phyloP scores from a whole-genome alignment of 1,284 basidiomycete genomes.

The Boletus sp. region DNA sequence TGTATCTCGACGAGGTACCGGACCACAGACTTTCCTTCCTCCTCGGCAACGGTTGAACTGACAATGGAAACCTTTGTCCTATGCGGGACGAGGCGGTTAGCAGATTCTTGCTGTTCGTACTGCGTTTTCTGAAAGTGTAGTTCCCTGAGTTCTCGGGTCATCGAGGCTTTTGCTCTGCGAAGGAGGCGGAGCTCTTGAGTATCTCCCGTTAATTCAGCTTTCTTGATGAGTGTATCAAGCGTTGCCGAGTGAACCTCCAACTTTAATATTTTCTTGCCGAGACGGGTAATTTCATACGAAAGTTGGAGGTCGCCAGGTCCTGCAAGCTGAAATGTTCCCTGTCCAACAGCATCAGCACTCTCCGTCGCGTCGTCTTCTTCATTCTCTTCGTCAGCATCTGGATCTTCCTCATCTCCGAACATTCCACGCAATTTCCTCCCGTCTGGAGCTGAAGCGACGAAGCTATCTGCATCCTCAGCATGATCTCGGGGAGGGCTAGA shows the following conservation, averaged over 20 bases:
- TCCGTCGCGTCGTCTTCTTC: conserved; percentile 42
- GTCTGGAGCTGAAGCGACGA: conserved; percentile 6
- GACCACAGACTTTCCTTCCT: conserved; percentile 85
- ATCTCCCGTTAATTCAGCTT: conserved; percentile 92
- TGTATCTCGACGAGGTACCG: conserved; percentile 91
- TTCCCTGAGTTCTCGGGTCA: conserved; percentile 80
- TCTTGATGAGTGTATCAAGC: conserved; percentile 83
- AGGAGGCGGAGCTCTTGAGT: conserved; percentile 81
- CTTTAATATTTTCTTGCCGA: conserved; percentile 72
- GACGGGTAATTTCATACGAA: conserved; percentile 73
- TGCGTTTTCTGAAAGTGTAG: conserved; percentile 86
- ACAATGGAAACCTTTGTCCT: conserved; percentile 78
- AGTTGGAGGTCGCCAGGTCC: conserved; percentile 85
- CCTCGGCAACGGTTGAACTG: conserved; percentile 71
- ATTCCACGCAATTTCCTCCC: conserved; percentile 31
- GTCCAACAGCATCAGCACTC: conserved; percentile 43
- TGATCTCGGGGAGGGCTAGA: conserved; percentile 22
- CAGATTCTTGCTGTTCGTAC: conserved; percentile 86
- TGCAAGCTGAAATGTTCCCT: conserved; percentile 63
- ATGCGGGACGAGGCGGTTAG: conserved; percentile 77
- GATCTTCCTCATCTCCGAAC: conserved; percentile 35
- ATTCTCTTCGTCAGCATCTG: conserved; percentile 34
- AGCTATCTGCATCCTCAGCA: conserved; percentile 9
- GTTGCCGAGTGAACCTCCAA: conserved; percentile 78
- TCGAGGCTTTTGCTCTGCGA: conserved; percentile 73